Conservation (phyloP, 306 rosid species). For the Vigna nakashimae region DNA sequence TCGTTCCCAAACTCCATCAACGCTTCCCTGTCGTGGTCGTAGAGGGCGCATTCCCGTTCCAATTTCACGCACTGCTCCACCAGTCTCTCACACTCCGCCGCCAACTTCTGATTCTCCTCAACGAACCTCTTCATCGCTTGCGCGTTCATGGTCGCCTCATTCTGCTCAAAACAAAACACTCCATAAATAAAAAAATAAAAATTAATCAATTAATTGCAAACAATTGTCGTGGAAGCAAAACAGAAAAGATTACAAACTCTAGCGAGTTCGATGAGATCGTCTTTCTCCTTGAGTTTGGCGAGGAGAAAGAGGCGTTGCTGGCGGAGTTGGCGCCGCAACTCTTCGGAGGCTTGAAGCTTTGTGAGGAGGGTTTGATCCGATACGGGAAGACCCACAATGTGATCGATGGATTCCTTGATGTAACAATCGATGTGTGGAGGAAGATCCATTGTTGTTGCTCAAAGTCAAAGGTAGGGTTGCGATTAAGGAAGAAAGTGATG, state of each 20-base stretch:
- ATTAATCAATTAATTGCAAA: not conserved
- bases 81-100: conserved; percentile 64
- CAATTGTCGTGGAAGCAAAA: too few relatives aligned
- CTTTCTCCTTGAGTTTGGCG: conserved; percentile 64
- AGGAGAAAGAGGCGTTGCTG: conserved; percentile 49
- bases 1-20: conserved; percentile 93
- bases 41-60: conserved; percentile 76
- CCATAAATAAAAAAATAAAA: not conserved
- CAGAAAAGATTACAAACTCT: conserved; percentile 53
- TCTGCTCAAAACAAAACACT: conserved; percentile 41
- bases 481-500: not conserved
- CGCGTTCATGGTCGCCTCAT: conserved; percentile 76
- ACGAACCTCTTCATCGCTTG: conserved; percentile 77
- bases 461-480: conserved; percentile 16
- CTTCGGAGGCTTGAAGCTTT: conserved; percentile 70
- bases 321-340: conserved; percentile 58
- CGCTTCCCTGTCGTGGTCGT: conserved; percentile 82
- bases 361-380: conserved; percentile 60
- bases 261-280: conserved; percentile 57
- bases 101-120: conserved; percentile 85
- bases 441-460: conserved; percentile 59
- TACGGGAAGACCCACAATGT: conserved; percentile 67
- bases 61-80: conserved; percentile 62
- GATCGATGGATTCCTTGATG: conserved; percentile 75
- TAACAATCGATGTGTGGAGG: conserved; percentile 65